Base-by-base conservation (phyloP, 1,284 basidiomycete genomes). In the Pseudozyma tsukubaensis region DNA sequence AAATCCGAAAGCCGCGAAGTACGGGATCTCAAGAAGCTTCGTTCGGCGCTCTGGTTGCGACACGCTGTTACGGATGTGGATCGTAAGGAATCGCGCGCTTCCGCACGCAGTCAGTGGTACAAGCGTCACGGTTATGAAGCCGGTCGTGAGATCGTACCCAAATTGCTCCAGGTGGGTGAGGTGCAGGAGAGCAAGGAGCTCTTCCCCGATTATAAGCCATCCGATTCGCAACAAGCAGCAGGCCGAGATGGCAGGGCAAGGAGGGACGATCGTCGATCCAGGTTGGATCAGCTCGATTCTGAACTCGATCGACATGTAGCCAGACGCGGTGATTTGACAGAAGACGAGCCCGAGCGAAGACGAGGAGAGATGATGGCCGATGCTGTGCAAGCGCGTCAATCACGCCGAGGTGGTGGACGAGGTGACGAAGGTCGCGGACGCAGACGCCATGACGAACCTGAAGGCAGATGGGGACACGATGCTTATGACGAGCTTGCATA, bases 71-170 rank as follows among this genome's bases (percentile, higher is more conserved):
- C 65, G 14, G 67, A 76, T 44, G 50, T 69, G 4, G 83, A 84
- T 50, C 72, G 77, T 34, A 83, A 84, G 53, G 60, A 67, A 36
- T 66, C 69, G 13, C 59, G 73, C 8, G 76, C 82, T 3, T 63
- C 66, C 4, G 67, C 68, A 13, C 49, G 65, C 13, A 72, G 67
- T 37, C 77, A 80, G 45, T 84, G 83, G 83, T 84, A 83, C 70
- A 66, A 70, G 24, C 63, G 78, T 18, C 82, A 84, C 45, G 83
- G 83, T 3, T 61, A 60, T 18, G 75, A 80, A 24, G 83, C 83
- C 0, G 83, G 83, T 11, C 75, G 76, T 21, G 80, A 84, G 21
- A 78, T 84, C 29, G 83, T 84, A 1, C 70, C 81, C 43, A 77
- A 74, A 19, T 65, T 82, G 37, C 48, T 84, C 12, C 56, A 79